Evolutionary conservation across 768 basidiomycete genomes (phyloP).

Genomic region (Suillus brevipes): DNA sequence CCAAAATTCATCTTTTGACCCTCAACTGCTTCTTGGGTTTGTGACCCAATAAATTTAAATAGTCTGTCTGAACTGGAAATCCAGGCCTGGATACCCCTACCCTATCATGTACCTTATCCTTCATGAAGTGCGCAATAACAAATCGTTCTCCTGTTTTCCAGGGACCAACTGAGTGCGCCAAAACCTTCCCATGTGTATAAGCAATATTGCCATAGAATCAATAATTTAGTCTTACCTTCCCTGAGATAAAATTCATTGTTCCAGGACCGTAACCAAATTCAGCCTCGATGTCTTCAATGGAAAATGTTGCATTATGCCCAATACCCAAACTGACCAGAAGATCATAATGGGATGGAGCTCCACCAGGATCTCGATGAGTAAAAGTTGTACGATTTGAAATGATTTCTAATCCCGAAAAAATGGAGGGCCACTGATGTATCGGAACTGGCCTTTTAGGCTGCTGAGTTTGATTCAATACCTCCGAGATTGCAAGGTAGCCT

Average conservation of each 20-base stretch:
- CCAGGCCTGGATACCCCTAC: background rate
- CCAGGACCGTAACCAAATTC: background rate
- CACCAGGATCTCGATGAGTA: background rate
- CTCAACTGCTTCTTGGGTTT: too few relatives aligned
- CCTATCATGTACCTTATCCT: conserved; percentile 3
- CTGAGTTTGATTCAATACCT: background rate
- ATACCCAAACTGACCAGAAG: conserved; percentile 7
- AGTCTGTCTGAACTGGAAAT: background rate
- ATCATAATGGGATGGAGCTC: conserved; percentile 5
- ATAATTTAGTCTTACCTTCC: background rate
- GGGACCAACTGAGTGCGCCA: background rate
- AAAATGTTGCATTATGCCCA: background rate
- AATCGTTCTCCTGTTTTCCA: background rate
- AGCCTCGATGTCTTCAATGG: background rate
- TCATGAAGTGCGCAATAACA: background rate
- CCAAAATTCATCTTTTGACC: too few relatives aligned
- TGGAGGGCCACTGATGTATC: conserved; percentile 3
- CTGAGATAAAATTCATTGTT: background rate
- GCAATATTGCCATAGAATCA: background rate
- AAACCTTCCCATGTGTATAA: background rate
- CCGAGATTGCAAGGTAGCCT: too few relatives aligned
- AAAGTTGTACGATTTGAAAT: conserved; percentile 3
- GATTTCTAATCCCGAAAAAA: conserved; percentile 6
- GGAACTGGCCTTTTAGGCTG: background rate
- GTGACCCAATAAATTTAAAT: background rate